Percentiles rank a stretch among this genome's conserved stretches.
Conservation (phyloP, 1,139 yeast species). For the Nakaseomyces delphensis region DNA sequence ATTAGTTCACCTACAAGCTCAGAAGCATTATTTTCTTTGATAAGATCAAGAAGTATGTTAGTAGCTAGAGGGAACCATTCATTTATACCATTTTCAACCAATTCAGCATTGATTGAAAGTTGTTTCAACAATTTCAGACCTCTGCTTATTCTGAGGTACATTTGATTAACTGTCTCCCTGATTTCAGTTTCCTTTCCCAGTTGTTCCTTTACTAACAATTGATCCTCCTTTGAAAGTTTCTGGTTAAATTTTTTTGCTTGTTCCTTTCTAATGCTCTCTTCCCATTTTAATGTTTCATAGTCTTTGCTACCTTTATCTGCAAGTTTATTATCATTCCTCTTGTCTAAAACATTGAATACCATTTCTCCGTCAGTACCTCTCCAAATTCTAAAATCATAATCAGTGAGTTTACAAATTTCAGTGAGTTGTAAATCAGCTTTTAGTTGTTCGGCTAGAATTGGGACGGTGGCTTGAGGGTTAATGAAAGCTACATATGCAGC, state of each 20-base stretch:
- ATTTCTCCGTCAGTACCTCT: conserved; percentile 57
- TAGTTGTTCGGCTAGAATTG: conserved; percentile 40
- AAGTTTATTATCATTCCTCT: conserved; percentile 33
- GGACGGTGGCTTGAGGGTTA: conserved; percentile 51
- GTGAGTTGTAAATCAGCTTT: conserved; percentile 35
- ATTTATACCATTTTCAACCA: conserved; percentile 59
- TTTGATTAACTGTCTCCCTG: conserved; percentile 39
- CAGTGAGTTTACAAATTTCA: conserved; percentile 31
- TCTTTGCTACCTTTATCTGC: conserved; percentile 65
- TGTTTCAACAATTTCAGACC: conserved; percentile 47
- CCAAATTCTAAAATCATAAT: conserved; percentile 53
- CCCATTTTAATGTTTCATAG: conserved; percentile 86
- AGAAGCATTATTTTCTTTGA: conserved; percentile 33
- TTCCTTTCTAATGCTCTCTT: conserved; percentile 69
- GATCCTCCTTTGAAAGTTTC: conserved; percentile 73
- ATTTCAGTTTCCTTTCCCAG: conserved; percentile 50
- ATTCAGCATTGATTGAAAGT: conserved; percentile 42
- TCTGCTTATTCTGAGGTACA: conserved; percentile 38
- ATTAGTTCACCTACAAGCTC: conserved; percentile 37
- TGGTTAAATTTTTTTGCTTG: conserved; percentile 47
- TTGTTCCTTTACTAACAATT: conserved; percentile 50
- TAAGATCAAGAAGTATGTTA: conserved; percentile 37
- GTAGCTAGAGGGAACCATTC: conserved; percentile 68
- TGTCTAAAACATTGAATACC: conserved; percentile 54
- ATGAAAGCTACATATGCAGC: conserved; percentile 64